A percentile compares a stretch with the other conserved stretches of the same genome.
These are phyloP conservation scores for Cladosporium colombiae DNA, from an alignment of 2,329 filamentous ascomycete genomes.

Conservation along the genomic window DNA sequence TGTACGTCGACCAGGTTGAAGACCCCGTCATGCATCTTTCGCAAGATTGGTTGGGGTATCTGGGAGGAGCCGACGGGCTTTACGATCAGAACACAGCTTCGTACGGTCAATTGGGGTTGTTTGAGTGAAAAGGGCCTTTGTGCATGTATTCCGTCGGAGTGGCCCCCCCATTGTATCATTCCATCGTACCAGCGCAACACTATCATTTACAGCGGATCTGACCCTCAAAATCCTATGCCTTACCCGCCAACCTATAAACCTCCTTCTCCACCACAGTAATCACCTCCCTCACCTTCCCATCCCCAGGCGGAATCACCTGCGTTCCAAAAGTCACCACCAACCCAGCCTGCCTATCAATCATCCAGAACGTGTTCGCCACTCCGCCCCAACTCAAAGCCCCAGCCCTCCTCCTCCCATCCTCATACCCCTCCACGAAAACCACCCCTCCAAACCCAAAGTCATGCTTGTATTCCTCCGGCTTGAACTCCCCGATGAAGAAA, in stretches of 20 bases:
- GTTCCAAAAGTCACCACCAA: conserved; percentile 46
- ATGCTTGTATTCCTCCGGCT: conserved; percentile 26
- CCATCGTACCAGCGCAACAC: neutral
- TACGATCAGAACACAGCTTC: neutral
- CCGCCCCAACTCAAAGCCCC: conserved; percentile 50
- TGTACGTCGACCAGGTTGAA: conserved; percentile 31
- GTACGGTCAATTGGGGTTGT: neutral
- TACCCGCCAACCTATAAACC: conserved; percentile 40
- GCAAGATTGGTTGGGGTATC: conserved; percentile 37
- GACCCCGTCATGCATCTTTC: conserved; percentile 36
- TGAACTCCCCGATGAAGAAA: conserved; percentile 40
- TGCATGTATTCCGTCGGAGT: neutral
- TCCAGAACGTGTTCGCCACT: conserved; percentile 51
- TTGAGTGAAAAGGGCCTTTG: neutral
- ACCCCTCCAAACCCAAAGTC: conserved; percentile 48
- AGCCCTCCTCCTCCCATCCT: conserved; percentile 41
- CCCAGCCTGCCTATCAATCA: conserved; percentile 42
- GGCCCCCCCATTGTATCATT: neutral
- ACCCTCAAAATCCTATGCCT: neutral
- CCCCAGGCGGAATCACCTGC: conserved; percentile 47
- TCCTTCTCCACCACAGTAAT: conserved; percentile 43
- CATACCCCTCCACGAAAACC: conserved; percentile 41
- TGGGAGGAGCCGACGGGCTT: conserved; percentile 13
- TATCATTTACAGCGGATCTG: neutral
- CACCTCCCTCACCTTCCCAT: conserved; percentile 39